Evolutionary conservation across 352 stramenopile species (phyloP).

Genomic region (Globisporangium heterothallicum): DNA sequence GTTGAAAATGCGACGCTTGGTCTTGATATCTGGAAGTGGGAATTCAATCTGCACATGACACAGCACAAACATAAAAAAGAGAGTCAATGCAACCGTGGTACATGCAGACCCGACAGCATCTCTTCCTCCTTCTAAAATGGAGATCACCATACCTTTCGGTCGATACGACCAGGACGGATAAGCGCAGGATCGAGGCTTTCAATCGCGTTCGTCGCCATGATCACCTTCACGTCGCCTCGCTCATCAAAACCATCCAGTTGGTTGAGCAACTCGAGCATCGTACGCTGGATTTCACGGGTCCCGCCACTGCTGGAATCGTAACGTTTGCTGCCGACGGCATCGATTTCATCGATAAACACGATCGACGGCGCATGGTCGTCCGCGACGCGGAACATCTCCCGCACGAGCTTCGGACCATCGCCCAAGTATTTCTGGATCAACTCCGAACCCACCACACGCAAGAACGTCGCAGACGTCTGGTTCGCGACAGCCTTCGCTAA

Average conservation of each 20-base stretch:
- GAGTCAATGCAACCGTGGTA: constrained; percentile 10
- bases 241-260: constrained; percentile 99
- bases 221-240: constrained; percentile 99
- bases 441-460: constrained; percentile 98
- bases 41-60: constrained; percentile 94
- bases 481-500: constrained; percentile 99
- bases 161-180: constrained; percentile 98
- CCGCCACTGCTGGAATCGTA: constrained; percentile 98
- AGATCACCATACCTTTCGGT: constrained; percentile 90
- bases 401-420: constrained; percentile 99
- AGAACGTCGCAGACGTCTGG: constrained; percentile 99
- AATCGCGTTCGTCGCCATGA: constrained; percentile 99
- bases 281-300: constrained; percentile 99
- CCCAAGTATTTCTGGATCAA: constrained; percentile 99
- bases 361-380: constrained; percentile 98
- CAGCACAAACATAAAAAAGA: constrained; percentile 7
- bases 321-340: constrained; percentile 98
- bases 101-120: no score
- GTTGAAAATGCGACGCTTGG: constrained; percentile 99
- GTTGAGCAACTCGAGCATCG: constrained; percentile 99
- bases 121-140: no score
- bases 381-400: constrained; percentile 98
- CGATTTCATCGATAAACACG: constrained; percentile 99
- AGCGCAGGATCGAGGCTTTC: constrained; percentile 98
- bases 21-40: constrained; percentile 99